Conservation (phyloP, 1,284 basidiomycete species). For the Microbotryum violaceum region DNA sequence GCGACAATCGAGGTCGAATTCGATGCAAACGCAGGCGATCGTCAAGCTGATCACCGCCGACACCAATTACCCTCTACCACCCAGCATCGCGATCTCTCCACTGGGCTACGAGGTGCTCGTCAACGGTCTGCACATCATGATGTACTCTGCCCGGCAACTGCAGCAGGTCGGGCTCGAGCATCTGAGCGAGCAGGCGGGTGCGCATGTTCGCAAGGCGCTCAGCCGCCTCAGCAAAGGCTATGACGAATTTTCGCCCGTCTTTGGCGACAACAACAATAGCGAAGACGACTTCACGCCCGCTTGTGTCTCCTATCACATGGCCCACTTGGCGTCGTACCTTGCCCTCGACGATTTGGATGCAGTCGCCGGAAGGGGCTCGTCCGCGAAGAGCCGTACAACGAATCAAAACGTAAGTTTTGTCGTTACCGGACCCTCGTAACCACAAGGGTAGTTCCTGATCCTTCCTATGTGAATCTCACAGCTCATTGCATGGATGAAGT, state of each 20-base stretch:
- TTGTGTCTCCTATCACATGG: conserved; percentile 7
- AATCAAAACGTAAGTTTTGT: not conserved
- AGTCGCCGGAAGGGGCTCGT: conserved; percentile 4
- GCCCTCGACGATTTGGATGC: conserved; percentile 7
- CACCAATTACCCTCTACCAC: conserved; percentile 1
- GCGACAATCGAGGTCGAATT: not conserved
- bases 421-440: too few relatives aligned
- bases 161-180: not conserved
- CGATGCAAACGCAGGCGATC: not conserved
- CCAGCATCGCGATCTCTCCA: not conserved
- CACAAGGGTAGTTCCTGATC: not conserved
- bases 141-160: not conserved
- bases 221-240: conserved; percentile 5
- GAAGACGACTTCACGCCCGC: conserved; percentile 8
- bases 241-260: conserved; percentile 7
- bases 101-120: conserved; percentile 7
- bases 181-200: conserved; percentile 2
- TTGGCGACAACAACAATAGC: not conserved
- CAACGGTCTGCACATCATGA: conserved; percentile 1
- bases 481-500: conserved; percentile 2
- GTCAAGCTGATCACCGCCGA: conserved; percentile 6
- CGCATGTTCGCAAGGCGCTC: conserved; percentile 9
- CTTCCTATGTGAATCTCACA: not conserved
- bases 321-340: conserved; percentile 9
- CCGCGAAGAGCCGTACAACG: not conserved